These are phyloP conservation scores for Asparagopsis taxiformis DNA, from an alignment of 31 red algal genomes.

Conservation along the genomic window DNA sequence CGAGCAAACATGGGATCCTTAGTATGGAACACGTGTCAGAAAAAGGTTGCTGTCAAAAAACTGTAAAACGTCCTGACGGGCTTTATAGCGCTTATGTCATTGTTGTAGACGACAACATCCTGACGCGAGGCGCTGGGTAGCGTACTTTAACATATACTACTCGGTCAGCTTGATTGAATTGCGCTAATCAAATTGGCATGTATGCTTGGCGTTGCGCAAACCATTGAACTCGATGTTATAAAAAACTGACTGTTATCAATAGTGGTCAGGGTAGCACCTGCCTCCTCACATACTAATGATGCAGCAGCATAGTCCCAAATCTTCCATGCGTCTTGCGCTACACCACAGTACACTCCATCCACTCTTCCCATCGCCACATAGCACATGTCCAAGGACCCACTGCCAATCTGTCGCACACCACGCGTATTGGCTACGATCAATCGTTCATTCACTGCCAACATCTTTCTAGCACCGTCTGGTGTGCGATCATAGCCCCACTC, in stretches of 20 bases:
- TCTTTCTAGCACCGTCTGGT: constrained; percentile 28
- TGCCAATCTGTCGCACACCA: constrained; percentile 67
- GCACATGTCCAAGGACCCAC: constrained; percentile 87
- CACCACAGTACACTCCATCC: constrained; percentile 83
- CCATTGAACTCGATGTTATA: constrained; percentile 39
- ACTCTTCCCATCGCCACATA: constrained; percentile 88
- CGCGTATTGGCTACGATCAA: constrained; percentile 45
- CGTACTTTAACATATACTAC: too few relatives aligned
- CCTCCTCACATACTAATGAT: constrained; percentile 81
- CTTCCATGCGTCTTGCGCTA: constrained; percentile 62
- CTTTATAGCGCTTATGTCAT: too few relatives aligned
- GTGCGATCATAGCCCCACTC: constrained; percentile 89
- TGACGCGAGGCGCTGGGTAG: too few relatives aligned
- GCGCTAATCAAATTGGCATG: too few relatives aligned
- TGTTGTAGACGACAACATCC: too few relatives aligned
- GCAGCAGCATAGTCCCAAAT: constrained; percentile 94
- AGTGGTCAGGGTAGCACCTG: constrained; percentile 62
- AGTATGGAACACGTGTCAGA: too few relatives aligned
- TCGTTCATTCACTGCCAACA: constrained; percentile 53
- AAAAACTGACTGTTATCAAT: constrained; percentile 35
- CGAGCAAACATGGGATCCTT: too few relatives aligned
- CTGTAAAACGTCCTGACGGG: too few relatives aligned
- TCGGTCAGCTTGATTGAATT: too few relatives aligned
- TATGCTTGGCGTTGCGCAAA: too few relatives aligned
- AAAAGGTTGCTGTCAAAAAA: too few relatives aligned